A percentile compares a stretch with the other conserved stretches of the same genome.
Evolutionary conservation across 1,284 basidiomycete species (phyloP).

Genomic region (Melampsora larici-populina): DNA sequence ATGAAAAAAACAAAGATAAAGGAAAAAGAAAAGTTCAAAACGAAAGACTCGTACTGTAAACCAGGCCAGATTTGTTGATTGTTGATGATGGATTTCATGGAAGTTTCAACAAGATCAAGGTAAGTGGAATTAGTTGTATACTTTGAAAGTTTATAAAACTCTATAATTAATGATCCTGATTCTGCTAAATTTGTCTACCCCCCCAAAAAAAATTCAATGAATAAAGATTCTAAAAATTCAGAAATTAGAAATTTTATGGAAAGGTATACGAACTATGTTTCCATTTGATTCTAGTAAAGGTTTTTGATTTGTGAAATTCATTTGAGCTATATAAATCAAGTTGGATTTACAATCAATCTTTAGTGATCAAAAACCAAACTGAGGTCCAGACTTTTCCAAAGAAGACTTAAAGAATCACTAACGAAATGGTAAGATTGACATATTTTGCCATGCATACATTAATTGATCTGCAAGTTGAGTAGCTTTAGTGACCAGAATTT

Average conservation of each 20-base stretch:
- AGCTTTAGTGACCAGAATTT: constrained; percentile 49
- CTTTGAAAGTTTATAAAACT: constrained; percentile 49
- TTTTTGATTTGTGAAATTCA: neutral
- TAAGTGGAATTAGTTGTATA: constrained; percentile 49
- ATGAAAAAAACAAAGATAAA: too few relatives aligned
- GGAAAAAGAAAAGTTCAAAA: neutral
- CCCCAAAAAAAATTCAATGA: too few relatives aligned
- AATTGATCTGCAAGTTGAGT: constrained; percentile 34
- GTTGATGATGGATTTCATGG: constrained; percentile 47
- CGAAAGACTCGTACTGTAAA: neutral
- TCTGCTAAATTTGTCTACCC: neutral
- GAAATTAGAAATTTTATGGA: too few relatives aligned
- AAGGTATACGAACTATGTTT: neutral
- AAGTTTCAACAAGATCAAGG: constrained; percentile 44
- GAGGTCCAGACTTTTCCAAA: too few relatives aligned
- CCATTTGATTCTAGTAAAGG: neutral
- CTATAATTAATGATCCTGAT: constrained; percentile 37
- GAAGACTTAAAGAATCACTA: constrained; percentile 44
- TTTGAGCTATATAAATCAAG: neutral
- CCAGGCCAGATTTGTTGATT: neutral
- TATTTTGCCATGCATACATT: constrained; percentile 47
- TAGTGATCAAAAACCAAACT: too few relatives aligned
- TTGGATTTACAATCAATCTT: too few relatives aligned
- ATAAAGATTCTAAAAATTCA: too few relatives aligned
- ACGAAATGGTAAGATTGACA: constrained; percentile 48